Percentiles rank a stretch among this genome's conserved stretches.
Evolutionary conservation across 2,329 filamentous ascomycete species (phyloP).

Genomic region (Aspergillus sp.): DNA sequence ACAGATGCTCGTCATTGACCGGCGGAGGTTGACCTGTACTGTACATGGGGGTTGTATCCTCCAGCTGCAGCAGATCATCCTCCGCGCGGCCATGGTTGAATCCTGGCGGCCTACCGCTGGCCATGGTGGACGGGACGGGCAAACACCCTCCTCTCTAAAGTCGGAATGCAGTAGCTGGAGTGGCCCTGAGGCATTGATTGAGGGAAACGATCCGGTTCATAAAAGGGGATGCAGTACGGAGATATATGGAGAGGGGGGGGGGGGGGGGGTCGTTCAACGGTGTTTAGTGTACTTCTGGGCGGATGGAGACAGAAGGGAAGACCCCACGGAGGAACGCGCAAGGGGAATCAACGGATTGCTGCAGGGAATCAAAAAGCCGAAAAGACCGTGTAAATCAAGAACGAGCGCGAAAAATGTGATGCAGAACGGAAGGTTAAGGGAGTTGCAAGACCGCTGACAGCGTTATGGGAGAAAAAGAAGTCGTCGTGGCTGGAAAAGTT

Average conservation of each 20-base stretch:
- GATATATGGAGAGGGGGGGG: neutral
- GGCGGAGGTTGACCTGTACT: slow-evolving; percentile 68
- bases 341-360: neutral
- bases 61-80: slow-evolving; percentile 39
- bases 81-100: slow-evolving; percentile 39
- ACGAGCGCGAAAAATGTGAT: neutral
- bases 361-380: neutral
- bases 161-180: slow-evolving; percentile 11
- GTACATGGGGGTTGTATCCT: slow-evolving; percentile 49
- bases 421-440: slow-evolving; percentile 1
- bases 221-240: slow-evolving; percentile 4
- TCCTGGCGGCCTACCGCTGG: slow-evolving; percentile 50
- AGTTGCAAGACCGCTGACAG: slow-evolving; percentile 4
- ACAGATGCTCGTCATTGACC: slow-evolving; percentile 73
- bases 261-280: neutral
- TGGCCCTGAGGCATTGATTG: slow-evolving; percentile 36
- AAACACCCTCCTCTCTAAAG: slow-evolving; percentile 26
- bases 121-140: slow-evolving; percentile 35
- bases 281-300: neutral
- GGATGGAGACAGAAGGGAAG: neutral
- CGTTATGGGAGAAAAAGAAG: neutral
- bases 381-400: neutral
- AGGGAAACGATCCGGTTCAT: slow-evolving; percentile 5
- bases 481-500: slow-evolving; percentile 1
- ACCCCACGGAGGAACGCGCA: neutral